A percentile compares a stretch with the other conserved stretches of the same genome.
These are phyloP conservation scores for Skeletonema tropicum DNA, from an alignment of 108 stramenopile species.

Conservation along the genomic window DNA sequence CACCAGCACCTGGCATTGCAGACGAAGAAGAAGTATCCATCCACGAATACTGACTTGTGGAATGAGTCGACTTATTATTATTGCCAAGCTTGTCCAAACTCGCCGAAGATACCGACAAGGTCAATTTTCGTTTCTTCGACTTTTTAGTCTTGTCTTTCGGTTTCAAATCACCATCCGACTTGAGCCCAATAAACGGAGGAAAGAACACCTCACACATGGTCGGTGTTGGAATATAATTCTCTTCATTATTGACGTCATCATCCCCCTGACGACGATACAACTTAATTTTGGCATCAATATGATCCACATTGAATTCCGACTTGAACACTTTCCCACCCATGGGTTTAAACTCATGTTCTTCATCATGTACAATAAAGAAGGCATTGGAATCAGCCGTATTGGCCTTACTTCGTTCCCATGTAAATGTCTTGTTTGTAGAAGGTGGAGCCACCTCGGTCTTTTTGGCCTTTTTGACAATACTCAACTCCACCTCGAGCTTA, in stretches of 20 bases:
- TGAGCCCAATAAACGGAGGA: slow-evolving; percentile 54
- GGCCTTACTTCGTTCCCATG: slow-evolving; percentile 30
- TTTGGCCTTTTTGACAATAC: slow-evolving; percentile 33
- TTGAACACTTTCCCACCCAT: slow-evolving; percentile 39
- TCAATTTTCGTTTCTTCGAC: slow-evolving; percentile 38
- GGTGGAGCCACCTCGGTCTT: slow-evolving; percentile 29
- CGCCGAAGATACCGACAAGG: background rate
- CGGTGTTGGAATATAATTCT: slow-evolving; percentile 52
- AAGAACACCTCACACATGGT: slow-evolving; percentile 63
- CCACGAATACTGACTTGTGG: background rate
- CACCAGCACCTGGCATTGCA: background rate
- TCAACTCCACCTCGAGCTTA: slow-evolving; percentile 64
- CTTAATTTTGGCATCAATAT: slow-evolving; percentile 53
- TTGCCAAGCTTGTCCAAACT: background rate
- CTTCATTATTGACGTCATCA: slow-evolving; percentile 7
- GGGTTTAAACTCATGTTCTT: slow-evolving; percentile 36
- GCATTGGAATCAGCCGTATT: slow-evolving; percentile 67
- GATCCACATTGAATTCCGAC: slow-evolving; percentile 47
- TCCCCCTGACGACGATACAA: slow-evolving; percentile 46
- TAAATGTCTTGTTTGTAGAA: slow-evolving; percentile 21
- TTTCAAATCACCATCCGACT: slow-evolving; percentile 17
- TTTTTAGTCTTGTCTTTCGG: slow-evolving; percentile 28
- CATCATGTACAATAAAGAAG: slow-evolving; percentile 54
- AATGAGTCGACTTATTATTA: slow-evolving; percentile 10
- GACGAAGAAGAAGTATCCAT: slow-evolving; percentile 18